phyloP scores from a whole-genome alignment of 495 filamentous ascomycete species.

The Neurospora tetraspora region DNA sequence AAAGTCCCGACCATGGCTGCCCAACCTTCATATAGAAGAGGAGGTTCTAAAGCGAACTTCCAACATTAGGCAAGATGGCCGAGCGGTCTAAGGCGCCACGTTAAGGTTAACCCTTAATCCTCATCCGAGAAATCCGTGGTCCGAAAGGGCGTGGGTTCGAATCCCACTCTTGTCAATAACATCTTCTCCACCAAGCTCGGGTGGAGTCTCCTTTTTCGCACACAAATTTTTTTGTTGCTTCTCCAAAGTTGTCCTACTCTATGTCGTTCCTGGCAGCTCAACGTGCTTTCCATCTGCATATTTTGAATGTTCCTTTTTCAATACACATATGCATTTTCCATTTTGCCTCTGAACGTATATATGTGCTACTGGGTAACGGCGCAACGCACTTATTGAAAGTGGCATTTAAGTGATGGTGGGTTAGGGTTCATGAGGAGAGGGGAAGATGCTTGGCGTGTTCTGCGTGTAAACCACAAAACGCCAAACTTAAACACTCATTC shows the following conservation, averaged over 20 bases:
- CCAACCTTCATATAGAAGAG: neutral
- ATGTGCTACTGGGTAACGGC: too few relatives aligned
- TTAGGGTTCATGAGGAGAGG: neutral
- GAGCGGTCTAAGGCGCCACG: neutral
- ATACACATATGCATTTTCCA: too few relatives aligned
- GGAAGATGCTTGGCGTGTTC: neutral
- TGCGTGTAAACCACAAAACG: neutral
- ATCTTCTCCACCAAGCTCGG: neutral
- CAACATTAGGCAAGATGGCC: neutral
- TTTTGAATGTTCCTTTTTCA: too few relatives aligned
- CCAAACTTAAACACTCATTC: too few relatives aligned
- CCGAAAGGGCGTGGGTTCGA: slow-evolving; percentile 29
- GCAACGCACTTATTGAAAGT: too few relatives aligned
- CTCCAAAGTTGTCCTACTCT: too few relatives aligned
- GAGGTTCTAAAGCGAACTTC: neutral
- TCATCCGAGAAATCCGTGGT: slow-evolving; percentile 7
- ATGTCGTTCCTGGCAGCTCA: too few relatives aligned
- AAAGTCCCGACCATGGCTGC: neutral
- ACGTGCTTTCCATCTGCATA: too few relatives aligned
- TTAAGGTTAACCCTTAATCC: neutral
- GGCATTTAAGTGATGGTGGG: neutral
- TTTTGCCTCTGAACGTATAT: too few relatives aligned
- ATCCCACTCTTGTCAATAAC: slow-evolving; percentile 23
- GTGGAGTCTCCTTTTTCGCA: neutral
- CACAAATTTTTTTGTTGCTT: neutral